phyloP scores from a whole-genome alignment of 1,139 yeast species.

The Kodamaea arcana region DNA sequence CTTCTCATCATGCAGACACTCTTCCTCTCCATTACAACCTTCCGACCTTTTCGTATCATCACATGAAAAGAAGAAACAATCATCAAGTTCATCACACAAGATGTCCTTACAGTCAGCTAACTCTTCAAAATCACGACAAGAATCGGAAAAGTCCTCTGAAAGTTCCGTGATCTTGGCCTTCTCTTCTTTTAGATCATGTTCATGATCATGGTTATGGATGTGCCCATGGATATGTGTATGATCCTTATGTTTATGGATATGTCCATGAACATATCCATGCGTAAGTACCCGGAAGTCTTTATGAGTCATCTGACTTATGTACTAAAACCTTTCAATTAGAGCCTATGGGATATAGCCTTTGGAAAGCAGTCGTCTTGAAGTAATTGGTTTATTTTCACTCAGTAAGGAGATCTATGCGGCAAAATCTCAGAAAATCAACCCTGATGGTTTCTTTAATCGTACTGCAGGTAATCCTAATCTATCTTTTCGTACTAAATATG shows the following conservation, averaged over 20 bases:
- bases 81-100: slow-evolving; percentile 43
- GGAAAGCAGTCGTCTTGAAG: no score
- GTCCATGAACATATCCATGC: slow-evolving; percentile 65
- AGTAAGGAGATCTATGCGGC: no score
- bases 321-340: no score
- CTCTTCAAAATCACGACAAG: slow-evolving; percentile 31
- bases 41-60: slow-evolving; percentile 18
- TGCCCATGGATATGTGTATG: slow-evolving; percentile 70
- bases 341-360: no score
- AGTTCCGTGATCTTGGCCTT: slow-evolving; percentile 5
- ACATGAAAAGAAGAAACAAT: slow-evolving; percentile 39
- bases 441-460: no score
- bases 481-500: no score
- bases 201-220: slow-evolving; percentile 51
- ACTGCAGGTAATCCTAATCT: no score
- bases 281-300: slow-evolving; percentile 15
- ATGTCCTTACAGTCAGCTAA: slow-evolving; percentile 37
- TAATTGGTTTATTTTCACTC: no score
- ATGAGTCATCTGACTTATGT: neutral
- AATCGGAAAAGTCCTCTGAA: slow-evolving; percentile 8
- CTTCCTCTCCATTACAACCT: slow-evolving; percentile 1
- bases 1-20: slow-evolving; percentile 1
- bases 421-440: no score
- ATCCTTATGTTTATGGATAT: slow-evolving; percentile 59
- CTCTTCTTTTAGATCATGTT: slow-evolving; percentile 8